Evolutionary conservation across 2,329 filamentous ascomycete species (phyloP), one percentile per base, ranked within the genome.

Genomic region (Sporothrix brasiliensis): DNA sequence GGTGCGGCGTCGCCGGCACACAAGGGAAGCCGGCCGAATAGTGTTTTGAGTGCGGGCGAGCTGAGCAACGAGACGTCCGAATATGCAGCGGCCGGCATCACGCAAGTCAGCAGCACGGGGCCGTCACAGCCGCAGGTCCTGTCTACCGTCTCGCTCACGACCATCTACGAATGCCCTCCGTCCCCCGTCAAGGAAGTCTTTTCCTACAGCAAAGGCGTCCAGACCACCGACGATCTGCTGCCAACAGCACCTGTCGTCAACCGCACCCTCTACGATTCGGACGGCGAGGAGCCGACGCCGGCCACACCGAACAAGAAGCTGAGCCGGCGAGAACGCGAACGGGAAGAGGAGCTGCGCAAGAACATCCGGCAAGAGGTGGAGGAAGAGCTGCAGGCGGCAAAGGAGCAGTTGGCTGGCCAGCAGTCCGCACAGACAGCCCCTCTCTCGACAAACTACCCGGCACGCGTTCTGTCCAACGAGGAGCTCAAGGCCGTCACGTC

Each of bases 121-220:
- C 52, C 49, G 16, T 54, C 24, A 10, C 73, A 70, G 53, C 83
- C 85, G 19, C 92, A 94, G 76, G 90, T 88, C 3, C 87, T 97
- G 24, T 91, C 89, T 9, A 91, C 93, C 0, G 88, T 88, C 13
- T 86, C 91, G 9, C 84, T 93, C 68, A 88, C 89, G 21, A 93
- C 92, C 47, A 87, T 95, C 72, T 93, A 91, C 80, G 94, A 97
- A 79, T 91, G 89, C 74, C 88, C 91, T 1, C 91, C 92, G 0
- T 90, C 89, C 24, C 89, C 91, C 47, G 87, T 90, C 69, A 88
- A 91, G 74, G 95, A 99, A 80, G 85, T 97, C 72, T 93, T 97
- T 77, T 97, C 93, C 68, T 99, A 99, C 84, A 98, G 92, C 85
- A 98, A 97, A 82, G 94, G 90, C 70, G 93, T 98, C 27, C 96